A percentile compares a stretch with the other conserved stretches of the same genome.
Conservation (phyloP, 371 early-diverging fungal species). For the Blakeslea trispora region DNA sequence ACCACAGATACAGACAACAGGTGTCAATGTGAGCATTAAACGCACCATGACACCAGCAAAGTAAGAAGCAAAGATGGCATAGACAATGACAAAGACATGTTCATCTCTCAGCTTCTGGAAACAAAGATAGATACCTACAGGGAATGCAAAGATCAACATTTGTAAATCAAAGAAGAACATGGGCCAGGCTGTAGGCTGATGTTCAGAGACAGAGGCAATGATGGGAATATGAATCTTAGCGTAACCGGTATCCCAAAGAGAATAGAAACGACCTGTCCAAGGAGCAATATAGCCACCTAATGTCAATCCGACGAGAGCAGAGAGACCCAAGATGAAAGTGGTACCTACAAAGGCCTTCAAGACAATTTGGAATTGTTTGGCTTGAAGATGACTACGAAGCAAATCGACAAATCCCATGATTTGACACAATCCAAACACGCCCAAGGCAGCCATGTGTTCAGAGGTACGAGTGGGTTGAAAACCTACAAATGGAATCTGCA, state of each 20-base stretch:
- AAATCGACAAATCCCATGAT: slow-evolving; percentile 89
- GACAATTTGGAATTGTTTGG: slow-evolving; percentile 81
- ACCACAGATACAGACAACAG: slow-evolving; percentile 93
- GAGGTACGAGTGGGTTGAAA: slow-evolving; percentile 96
- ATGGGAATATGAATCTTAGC: slow-evolving; percentile 98
- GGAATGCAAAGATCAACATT: slow-evolving; percentile 91
- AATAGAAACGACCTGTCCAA: slow-evolving; percentile 98
- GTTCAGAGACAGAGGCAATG: slow-evolving; percentile 99
- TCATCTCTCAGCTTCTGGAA: slow-evolving; percentile 91
- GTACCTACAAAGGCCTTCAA: slow-evolving; percentile 68
- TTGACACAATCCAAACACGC: slow-evolving; percentile 91
- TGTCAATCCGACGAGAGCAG: slow-evolving; percentile 66
- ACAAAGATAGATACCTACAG: slow-evolving; percentile 96
- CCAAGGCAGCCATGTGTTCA: slow-evolving; percentile 98
- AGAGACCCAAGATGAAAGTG: slow-evolving; percentile 56
- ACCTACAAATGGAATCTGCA: slow-evolving; percentile 99
- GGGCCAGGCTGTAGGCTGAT: slow-evolving; percentile 99
- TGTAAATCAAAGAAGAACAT: slow-evolving; percentile 98
- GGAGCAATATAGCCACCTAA: slow-evolving; percentile 91
- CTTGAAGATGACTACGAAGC: slow-evolving; percentile 78
- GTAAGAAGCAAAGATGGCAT: slow-evolving; percentile 93
- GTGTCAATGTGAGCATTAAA: slow-evolving; percentile 96
- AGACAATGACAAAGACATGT: slow-evolving; percentile 96
- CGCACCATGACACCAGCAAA: slow-evolving; percentile 99
- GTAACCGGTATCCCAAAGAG: slow-evolving; percentile 98